Base-by-base conservation (phyloP, 2,329 filamentous ascomycete genomes). In the Monosporascus cannonballus region DNA sequence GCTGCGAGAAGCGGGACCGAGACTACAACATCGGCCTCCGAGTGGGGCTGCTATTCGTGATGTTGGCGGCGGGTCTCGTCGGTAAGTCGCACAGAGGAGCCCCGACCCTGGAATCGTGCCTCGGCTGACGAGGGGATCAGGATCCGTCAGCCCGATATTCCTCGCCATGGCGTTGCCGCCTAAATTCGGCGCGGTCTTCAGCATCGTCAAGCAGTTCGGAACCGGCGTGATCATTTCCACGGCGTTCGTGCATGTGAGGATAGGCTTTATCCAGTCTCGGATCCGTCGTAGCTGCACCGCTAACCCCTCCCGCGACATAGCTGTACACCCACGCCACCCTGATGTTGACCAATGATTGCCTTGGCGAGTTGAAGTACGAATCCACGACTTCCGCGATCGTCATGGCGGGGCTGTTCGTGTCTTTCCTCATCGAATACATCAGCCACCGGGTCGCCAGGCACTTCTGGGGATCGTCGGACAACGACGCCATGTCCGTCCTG, bases 141-240 rank as follows among this genome's bases (percentile, higher is more conserved):
- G 76, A 50, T 86, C 89, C 17, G 88, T 86, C 62, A 72, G 73
- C 0, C 88, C 88, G 0, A 84, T 91, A 45, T 61, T 89, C 20
- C 71, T 88, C 22, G 75, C 77, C 3, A 77, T 76, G 14, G 76
- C 85, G 51, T 76, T 85, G 47, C 77, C 80, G 4, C 67, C 74
- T 34, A 78, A 75, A 50, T 62, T 74, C 14, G 68, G 71, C 50
- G 53, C 79, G 6, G 61, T 81, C 11, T 83, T 89, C 60, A 79
- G 82, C 4, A 65, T 86, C 4, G 71, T 91, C 52, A 88, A 89
- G 69, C 87, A 87, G 59, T 89, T 89, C 58, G 86, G 86, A 3
- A 89, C 86, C 0, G 86, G 86, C 14, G 81, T 89, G 57, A 84
- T 90, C 66, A 79, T 89, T 41, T 81, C 86, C 0, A 89, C 86